Base-by-base conservation (phyloP, 441 rosid genomes). In the Manihot esculenta region DNA sequence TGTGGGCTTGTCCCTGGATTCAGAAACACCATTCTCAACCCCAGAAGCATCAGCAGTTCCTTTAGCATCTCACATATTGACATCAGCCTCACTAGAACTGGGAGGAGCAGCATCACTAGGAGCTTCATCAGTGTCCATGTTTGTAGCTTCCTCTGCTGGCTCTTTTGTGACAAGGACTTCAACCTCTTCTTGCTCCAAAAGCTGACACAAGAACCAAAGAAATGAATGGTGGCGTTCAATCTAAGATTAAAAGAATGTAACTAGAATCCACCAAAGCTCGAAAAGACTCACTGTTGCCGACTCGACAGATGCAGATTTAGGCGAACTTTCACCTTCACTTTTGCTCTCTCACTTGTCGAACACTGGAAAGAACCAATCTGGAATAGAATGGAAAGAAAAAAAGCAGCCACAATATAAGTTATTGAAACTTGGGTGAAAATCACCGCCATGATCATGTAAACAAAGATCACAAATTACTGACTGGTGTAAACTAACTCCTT, bases 361-460 rank as follows among this genome's bases (percentile, higher is more conserved):
- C 89, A 83, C 72, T 90, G 98, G 84, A 95, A 93, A 68, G 99
- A 98, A 69, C 99, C 99, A 64, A 95, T 88, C 99, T 95, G 84
- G 4, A n/a, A 4, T 2, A 30, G 35, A 4, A 74, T 0, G 5
- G 5, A 6, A 6, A 35, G 5, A 67, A 51, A 72, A n/a, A 50
- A 60, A 73, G n/a, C n/a, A n/a, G n/a, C 13, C 70, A 54, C 33
- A 74, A 62, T 26, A 64, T 41, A 20, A 72, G 10, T 35, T n/a
- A 1, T 35, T 24, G 33, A 14, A 1, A 30, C 10, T 41, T 35
- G 44, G 65, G 44, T 5, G 24, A 53, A 3, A 35, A 20, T 2
- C 24, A 2, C 8, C 11, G 20, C 38, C 48, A 42, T 1, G 38
- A 58, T 11, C 17, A 27, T 14, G 14, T 55, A 24, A 67, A 42